Evolutionary conservation across 1,284 basidiomycete species (phyloP).

Genomic region (Ustilago loliicola): DNA sequence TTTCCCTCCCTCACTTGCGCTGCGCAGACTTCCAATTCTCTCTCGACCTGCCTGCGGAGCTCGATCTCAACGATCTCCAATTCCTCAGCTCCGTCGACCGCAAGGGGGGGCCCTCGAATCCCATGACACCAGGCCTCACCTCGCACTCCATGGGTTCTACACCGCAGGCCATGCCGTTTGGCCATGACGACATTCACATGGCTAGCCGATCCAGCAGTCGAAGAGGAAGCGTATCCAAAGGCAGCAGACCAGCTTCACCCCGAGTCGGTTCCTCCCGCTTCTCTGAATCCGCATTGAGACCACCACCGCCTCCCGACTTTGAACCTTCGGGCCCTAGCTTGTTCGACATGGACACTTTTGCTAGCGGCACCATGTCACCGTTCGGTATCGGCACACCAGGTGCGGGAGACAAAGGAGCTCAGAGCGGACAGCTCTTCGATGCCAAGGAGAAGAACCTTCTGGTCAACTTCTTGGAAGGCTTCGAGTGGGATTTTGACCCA

Average conservation of each 20-base stretch:
- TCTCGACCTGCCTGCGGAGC: constrained; percentile 57
- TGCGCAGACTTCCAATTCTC: constrained; percentile 63
- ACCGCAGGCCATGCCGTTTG: constrained; percentile 29
- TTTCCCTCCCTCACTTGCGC: not conserved
- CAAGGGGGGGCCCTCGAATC: constrained; percentile 49
- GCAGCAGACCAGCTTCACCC: constrained; percentile 50
- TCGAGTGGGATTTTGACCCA: constrained; percentile 67
- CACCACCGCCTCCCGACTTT: constrained; percentile 55
- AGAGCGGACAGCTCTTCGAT: constrained; percentile 52
- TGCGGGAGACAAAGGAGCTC: constrained; percentile 22
- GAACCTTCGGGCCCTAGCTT: constrained; percentile 47
- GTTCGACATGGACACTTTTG: constrained; percentile 44
- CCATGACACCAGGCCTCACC: constrained; percentile 53
- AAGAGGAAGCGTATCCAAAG: constrained; percentile 51
- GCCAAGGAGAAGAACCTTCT: constrained; percentile 58
- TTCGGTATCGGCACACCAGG: constrained; percentile 45
- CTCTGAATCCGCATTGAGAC: constrained; percentile 45
- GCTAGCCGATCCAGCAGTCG: constrained; percentile 47
- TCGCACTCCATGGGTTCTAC: constrained; percentile 48
- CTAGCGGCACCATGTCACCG: constrained; percentile 32
- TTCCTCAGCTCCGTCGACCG: constrained; percentile 53
- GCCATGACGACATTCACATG: constrained; percentile 55
- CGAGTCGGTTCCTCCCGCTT: constrained; percentile 39
- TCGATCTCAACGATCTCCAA: constrained; percentile 53
- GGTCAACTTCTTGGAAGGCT: constrained; percentile 61